Percentiles rank a stretch among this genome's conserved stretches.
These are phyloP conservation scores for Backusella circina DNA, from an alignment of 192 early-diverging fungal genomes.

Conservation along the genomic window DNA sequence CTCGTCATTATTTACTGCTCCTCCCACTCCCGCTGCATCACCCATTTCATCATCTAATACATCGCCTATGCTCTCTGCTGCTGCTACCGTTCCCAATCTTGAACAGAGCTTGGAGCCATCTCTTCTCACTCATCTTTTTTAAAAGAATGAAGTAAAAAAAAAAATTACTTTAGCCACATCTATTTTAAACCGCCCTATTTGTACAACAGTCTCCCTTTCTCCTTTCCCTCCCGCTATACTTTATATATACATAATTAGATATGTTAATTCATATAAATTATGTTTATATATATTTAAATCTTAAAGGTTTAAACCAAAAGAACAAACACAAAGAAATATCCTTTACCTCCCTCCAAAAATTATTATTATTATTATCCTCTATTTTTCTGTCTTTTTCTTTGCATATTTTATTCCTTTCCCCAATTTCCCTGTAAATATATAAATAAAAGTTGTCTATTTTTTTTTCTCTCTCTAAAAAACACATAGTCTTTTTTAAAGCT, in stretches of 20 bases:
- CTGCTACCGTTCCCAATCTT: not conserved
- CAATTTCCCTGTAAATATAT: not conserved
- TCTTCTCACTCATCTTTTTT: not conserved
- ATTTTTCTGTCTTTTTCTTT: not conserved
- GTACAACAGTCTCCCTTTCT: not conserved
- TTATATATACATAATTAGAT: not conserved
- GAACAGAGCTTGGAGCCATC: not conserved
- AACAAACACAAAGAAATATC: not conserved
- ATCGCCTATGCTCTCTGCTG: conserved; percentile 14
- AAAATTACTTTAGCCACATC: not conserved
- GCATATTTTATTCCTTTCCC: not conserved
- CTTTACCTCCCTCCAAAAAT: not conserved
- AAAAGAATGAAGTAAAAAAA: not conserved
- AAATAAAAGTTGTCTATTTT: not conserved
- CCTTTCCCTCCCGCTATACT: not conserved
- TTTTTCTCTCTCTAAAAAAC: not conserved
- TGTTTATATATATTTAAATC: not conserved
- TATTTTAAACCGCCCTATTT: not conserved
- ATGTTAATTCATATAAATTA: not conserved
- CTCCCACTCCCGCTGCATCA: not conserved
- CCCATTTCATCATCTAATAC: not conserved
- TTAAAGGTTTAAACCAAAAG: not conserved
- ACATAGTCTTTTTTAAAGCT: not conserved
- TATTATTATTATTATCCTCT: not conserved
- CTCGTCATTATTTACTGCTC: conserved; percentile 12